phyloP scores from a whole-genome alignment of 2,329 filamentous ascomycete species.

The Fusarium pseudograminearum region DNA sequence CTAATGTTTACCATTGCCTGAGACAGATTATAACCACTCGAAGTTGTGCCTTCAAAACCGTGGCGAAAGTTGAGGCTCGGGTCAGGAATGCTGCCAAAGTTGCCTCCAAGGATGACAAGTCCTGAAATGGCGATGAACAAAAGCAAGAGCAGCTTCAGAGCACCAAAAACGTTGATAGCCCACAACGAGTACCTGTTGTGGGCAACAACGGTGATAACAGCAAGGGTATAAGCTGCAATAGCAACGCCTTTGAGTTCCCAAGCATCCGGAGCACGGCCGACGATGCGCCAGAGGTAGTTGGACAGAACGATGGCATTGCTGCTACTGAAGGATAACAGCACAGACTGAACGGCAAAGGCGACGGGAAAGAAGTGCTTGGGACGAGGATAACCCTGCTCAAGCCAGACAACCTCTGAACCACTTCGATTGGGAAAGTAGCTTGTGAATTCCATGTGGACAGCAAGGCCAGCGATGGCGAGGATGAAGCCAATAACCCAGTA shows the following conservation, averaged over 20 bases:
- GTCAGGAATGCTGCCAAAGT: conserved; percentile 48
- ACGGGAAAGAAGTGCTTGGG: conserved; percentile 74
- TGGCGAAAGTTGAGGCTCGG: conserved; percentile 54
- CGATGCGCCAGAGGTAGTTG: conserved; percentile 71
- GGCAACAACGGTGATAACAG: conserved; percentile 65
- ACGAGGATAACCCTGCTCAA: conserved; percentile 75
- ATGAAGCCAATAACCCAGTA: conserved; percentile 74
- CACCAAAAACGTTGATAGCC: conserved; percentile 67
- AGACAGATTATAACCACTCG: conserved; percentile 54
- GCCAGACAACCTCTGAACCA: conserved; percentile 74
- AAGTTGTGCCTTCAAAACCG: conserved; percentile 52
- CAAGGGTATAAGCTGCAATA: conserved; percentile 71
- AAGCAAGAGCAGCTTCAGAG: conserved; percentile 70
- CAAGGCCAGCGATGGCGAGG: conserved; percentile 66
- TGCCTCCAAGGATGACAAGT: conserved; percentile 67
- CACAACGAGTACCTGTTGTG: conserved; percentile 69
- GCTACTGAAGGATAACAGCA: conserved; percentile 73
- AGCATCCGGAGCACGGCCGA: conserved; percentile 60
- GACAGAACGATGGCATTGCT: conserved; percentile 73
- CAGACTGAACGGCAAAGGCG: conserved; percentile 72
- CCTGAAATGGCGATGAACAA: conserved; percentile 73
- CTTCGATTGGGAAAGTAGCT: conserved; percentile 75
- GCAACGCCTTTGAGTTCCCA: conserved; percentile 78
- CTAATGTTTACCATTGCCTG: conserved; percentile 69
- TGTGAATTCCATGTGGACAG: conserved; percentile 72